Evolutionary conservation across 2,329 filamentous ascomycete genomes (phyloP).

Genomic region (Tolypocladium sp.): DNA sequence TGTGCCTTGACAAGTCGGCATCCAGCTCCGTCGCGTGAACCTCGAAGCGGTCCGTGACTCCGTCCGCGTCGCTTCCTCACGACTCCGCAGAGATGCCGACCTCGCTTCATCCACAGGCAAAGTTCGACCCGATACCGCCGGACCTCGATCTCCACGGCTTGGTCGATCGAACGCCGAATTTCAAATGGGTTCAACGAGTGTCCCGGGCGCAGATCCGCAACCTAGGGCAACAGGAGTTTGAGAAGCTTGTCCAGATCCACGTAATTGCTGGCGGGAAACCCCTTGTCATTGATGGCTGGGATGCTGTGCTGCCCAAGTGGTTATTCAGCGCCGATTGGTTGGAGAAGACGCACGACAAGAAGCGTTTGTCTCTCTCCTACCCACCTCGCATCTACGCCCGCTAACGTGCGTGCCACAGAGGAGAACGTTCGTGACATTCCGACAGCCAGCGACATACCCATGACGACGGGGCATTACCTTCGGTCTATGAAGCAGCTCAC

Average conservation of each 20-base stretch:
- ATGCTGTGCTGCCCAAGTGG: conserved; percentile 62
- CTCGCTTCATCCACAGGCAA: conserved; percentile 68
- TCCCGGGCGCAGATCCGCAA: conserved; percentile 68
- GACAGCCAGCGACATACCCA: conserved; percentile 62
- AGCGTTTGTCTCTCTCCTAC: conserved; percentile 45
- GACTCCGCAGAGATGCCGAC: conserved; percentile 53
- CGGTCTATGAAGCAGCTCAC: conserved; percentile 77
- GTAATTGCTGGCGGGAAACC: conserved; percentile 81
- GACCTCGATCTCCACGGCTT: conserved; percentile 69
- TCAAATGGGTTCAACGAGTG: conserved; percentile 78
- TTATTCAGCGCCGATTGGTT: conserved; percentile 80
- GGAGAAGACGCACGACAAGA: conserved; percentile 66
- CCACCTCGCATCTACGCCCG: not conserved
- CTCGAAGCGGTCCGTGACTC: not conserved
- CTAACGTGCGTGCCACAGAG: conserved; percentile 37
- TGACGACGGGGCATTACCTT: conserved; percentile 85
- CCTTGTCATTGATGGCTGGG: conserved; percentile 83
- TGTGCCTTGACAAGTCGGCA: not conserved
- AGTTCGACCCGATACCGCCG: conserved; percentile 85
- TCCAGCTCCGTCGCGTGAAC: not conserved
- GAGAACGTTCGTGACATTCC: conserved; percentile 79
- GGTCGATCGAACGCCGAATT: conserved; percentile 72
- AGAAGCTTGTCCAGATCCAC: conserved; percentile 74
- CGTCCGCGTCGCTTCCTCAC: not conserved
- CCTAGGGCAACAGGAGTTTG: conserved; percentile 70